A percentile compares a stretch with the other conserved stretches of the same genome.
These are phyloP conservation scores for Citrus cavaleriei DNA, from an alignment of 345 rosid genomes.

Conservation along the genomic window DNA sequence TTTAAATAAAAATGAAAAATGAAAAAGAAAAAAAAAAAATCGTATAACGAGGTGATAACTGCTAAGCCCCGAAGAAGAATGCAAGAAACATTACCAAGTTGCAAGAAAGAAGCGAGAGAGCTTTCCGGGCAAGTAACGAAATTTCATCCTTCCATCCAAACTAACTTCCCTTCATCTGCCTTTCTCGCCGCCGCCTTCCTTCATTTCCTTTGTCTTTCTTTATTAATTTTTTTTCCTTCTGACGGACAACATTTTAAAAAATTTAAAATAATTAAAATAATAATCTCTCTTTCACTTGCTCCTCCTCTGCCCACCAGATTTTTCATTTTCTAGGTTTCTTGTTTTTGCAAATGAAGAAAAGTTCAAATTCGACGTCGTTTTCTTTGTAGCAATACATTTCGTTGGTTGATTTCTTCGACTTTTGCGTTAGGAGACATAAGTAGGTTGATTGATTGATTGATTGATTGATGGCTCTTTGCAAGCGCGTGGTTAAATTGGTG, in stretches of 20 bases:
- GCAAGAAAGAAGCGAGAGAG: background rate
- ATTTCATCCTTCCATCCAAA: background rate
- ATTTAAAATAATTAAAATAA: background rate
- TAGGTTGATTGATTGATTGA: background rate
- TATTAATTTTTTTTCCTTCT: no score
- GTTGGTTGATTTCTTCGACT: background rate
- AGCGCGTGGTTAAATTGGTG: constrained; percentile 41
- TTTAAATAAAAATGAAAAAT: no score
- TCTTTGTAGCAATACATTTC: background rate
- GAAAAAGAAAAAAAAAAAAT: no score
- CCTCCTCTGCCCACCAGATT: background rate
- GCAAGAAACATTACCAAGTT: no score
- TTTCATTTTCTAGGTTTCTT: background rate
- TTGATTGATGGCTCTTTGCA: constrained; percentile 43
- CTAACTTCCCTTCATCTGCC: background rate
- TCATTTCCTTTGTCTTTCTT: no score
- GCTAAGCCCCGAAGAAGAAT: no score
- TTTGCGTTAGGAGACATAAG: no score
- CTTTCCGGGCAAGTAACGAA: background rate
- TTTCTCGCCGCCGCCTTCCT: no score
- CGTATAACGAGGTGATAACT: no score
- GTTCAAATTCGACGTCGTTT: background rate
- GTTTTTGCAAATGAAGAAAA: background rate
- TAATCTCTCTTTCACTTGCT: background rate
- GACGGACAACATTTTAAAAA: background rate